Percentiles rank a stretch among this genome's conserved stretches.
Evolutionary conservation across 768 basidiomycete genomes (phyloP).

Genomic region (Collybiopsis confluens): DNA sequence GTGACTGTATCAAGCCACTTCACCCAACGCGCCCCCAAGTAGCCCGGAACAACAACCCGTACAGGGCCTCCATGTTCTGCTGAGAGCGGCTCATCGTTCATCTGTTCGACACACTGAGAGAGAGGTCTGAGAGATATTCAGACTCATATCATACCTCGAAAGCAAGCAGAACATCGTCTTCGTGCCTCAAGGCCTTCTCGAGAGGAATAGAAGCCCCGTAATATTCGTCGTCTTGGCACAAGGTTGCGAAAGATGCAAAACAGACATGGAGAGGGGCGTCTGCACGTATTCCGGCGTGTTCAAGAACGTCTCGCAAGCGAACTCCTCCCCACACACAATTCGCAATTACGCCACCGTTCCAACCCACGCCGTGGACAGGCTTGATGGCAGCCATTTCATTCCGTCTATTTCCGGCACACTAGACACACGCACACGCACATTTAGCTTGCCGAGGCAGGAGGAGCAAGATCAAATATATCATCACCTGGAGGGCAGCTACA

Average conservation of each 20-base stretch:
- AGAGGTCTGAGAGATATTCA: background rate
- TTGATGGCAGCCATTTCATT: constrained; percentile 60
- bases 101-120: constrained; percentile 30
- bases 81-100: constrained; percentile 58
- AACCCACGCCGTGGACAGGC: constrained; percentile 55
- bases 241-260: constrained; percentile 56
- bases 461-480: background rate
- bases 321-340: constrained; percentile 68
- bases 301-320: constrained; percentile 52
- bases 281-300: constrained; percentile 32
- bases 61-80: constrained; percentile 64
- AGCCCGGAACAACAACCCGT: constrained; percentile 65
- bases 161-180: constrained; percentile 55
- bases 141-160: constrained; percentile 41
- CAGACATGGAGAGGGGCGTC: constrained; percentile 44
- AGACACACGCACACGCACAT: background rate
- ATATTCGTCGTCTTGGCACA: constrained; percentile 56
- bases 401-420: constrained; percentile 66
- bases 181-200: constrained; percentile 39
- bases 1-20: constrained; percentile 69
- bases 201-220: constrained; percentile 65
- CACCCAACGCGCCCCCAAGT: constrained; percentile 68
- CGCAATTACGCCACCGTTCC: constrained; percentile 66
- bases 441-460: background rate
- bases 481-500: constrained; percentile 54